Evolutionary conservation across 208 protist species (phyloP).

Genomic region (Acanthamoeba lugdunensis): DNA sequence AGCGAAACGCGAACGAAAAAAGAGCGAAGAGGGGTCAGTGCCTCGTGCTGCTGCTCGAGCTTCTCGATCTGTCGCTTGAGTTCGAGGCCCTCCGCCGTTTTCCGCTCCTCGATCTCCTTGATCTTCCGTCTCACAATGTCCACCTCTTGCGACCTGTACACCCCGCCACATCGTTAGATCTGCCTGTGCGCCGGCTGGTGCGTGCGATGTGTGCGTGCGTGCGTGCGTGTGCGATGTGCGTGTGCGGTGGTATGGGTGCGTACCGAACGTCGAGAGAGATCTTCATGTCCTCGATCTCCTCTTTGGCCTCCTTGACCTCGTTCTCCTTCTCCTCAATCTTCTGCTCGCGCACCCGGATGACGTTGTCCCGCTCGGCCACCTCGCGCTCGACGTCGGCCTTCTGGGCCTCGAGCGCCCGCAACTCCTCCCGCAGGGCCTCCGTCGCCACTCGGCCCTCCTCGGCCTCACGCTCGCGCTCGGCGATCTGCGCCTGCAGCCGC

Average conservation of each 20-base stretch:
- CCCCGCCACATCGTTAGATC: neutral
- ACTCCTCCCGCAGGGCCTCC: too few species aligned
- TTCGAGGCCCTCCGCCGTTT: neutral
- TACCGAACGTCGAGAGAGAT: constrained; percentile 61
- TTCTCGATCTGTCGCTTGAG: constrained; percentile 14
- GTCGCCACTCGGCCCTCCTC: too few species aligned
- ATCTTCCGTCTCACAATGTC: constrained; percentile 50
- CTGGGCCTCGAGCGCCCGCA: neutral
- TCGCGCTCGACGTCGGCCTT: constrained; percentile 5
- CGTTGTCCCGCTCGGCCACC: neutral
- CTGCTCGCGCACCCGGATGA: neutral
- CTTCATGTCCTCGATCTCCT: constrained; percentile 40
- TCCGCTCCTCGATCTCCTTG: constrained; percentile 58
- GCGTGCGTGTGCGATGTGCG: neutral
- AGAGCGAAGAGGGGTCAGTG: neutral
- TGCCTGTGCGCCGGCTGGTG: neutral
- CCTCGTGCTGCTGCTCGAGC: constrained; percentile 54
- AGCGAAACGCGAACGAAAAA: neutral
- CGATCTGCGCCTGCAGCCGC: too few species aligned
- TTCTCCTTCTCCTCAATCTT: constrained; percentile 13
- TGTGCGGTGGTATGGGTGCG: neutral
- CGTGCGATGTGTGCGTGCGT: too few species aligned
- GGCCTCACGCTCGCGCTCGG: too few species aligned
- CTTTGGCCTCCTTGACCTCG: neutral
- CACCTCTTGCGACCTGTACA: constrained; percentile 24